Base-by-base conservation (phyloP, 768 basidiomycete genomes). In the Pleurotus eryngii region DNA sequence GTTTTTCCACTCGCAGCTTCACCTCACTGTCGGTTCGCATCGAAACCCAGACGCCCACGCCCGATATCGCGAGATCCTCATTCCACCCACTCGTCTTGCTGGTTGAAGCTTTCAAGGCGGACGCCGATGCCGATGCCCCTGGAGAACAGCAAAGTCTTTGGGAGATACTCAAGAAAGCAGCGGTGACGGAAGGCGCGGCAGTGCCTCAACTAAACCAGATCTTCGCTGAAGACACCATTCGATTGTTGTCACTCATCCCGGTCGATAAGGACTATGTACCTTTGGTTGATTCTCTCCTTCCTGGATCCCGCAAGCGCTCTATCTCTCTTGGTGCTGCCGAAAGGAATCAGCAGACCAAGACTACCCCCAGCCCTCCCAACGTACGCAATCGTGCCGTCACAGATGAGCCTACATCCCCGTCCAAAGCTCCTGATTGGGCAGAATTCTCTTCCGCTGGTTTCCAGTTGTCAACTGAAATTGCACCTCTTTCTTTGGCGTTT, bases 391-490 rank as follows among this genome's bases (percentile, higher is more conserved):
- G 72, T 56, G 62, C 68, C 43, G 64, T 70, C 3, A 68, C 72
- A 7, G 68, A 70, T 7, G 59, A 67, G 2, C 66, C 75, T 11
- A 60, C 67, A 7, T 68, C 70, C 3, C 63, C 70, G 3, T 57
- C 70, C 17, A 59, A 66, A 60, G 45, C 62, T 3, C 45, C 45
- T 47, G 86, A 89, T 62, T 92, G 90, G 90, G 67, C 76, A 4
- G 81, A 85, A 39, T 91, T 92, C 68, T 84, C 88, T 0, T 70
- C 79, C 1, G 72, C 81, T 0, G 90, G 90, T 3, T 92, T 87
- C 67, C 67, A 80, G 11, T 74, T 79, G 42, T 62, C 73, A 0
- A 69, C 74, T 5, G 65, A 74, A 8, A 64, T 70, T 14, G 70
- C 68, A 15, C 78, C 79, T 17, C 77, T 92, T 3, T 81, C 82